Evolutionary conservation across 257 asterid species (phyloP).

Genomic region (Nicotiana noctiflora): DNA sequence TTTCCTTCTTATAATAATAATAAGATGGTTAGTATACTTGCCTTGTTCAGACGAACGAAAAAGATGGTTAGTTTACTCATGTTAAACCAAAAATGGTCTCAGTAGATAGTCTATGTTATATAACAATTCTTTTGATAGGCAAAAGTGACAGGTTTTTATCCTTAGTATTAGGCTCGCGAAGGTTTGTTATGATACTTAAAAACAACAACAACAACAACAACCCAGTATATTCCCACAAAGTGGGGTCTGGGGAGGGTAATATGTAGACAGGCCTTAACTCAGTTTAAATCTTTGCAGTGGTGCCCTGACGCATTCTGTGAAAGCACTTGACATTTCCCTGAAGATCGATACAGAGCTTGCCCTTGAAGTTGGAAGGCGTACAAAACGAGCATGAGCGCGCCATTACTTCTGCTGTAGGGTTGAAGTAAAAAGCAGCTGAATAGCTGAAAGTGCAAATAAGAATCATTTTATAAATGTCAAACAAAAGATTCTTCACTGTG

Average conservation of each 20-base stretch:
- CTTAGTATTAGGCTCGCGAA: background rate
- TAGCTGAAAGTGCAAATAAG: background rate
- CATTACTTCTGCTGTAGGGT: too few relatives aligned
- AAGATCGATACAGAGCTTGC: constrained; percentile 93
- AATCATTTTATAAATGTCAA: background rate
- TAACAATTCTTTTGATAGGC: background rate
- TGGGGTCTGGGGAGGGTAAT: too few relatives aligned
- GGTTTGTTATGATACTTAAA: background rate
- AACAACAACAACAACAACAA: too few relatives aligned
- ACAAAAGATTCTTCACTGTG: background rate
- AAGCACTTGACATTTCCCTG: constrained; percentile 92
- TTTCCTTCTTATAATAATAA: background rate
- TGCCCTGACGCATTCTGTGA: constrained; percentile 88
- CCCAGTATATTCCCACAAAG: too few relatives aligned
- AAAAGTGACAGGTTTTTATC: background rate
- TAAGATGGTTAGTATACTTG: too few relatives aligned
- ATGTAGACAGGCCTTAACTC: too few relatives aligned
- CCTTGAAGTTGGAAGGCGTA: constrained; percentile 82
- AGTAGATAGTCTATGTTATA: background rate
- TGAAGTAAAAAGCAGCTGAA: background rate
- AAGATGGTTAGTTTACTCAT: background rate
- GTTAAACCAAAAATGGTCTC: background rate
- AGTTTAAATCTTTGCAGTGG: constrained; percentile 55
- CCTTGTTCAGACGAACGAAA: background rate
- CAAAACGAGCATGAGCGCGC: constrained; percentile 81